These are phyloP conservation scores for Silybum marianum DNA, from an alignment of 129 eudicot genomes.

Conservation along the genomic window DNA sequence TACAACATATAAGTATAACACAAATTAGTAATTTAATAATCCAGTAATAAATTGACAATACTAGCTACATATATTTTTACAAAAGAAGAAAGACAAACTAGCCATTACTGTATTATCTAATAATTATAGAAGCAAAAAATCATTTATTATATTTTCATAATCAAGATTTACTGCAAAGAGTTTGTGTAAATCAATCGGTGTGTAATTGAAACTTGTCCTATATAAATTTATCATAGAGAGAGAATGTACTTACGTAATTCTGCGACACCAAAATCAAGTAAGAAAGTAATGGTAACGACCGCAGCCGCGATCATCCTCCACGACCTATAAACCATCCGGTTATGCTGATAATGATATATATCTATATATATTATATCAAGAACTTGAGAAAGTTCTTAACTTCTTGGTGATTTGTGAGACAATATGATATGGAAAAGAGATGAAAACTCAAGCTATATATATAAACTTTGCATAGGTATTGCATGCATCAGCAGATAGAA, in stretches of 20 bases:
- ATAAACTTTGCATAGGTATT: not conserved
- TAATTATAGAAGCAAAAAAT: too few relatives aligned
- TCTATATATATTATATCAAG: not conserved
- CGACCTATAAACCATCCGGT: not conserved
- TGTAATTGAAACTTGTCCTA: too few relatives aligned
- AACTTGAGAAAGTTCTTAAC: not conserved
- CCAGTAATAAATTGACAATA: too few relatives aligned
- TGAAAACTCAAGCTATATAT: not conserved
- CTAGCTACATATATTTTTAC: too few relatives aligned
- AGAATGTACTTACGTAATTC: constrained; percentile 7
- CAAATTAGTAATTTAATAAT: too few relatives aligned
- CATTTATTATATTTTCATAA: too few relatives aligned
- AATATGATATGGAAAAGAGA: not conserved
- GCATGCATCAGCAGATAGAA: not conserved
- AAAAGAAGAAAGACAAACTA: too few relatives aligned
- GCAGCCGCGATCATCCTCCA: constrained; percentile 8
- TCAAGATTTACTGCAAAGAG: too few relatives aligned
- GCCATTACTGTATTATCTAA: too few relatives aligned
- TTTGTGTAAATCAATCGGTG: too few relatives aligned
- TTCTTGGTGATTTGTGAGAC: not conserved
- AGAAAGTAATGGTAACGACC: not conserved
- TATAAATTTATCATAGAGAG: too few relatives aligned
- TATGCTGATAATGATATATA: constrained; percentile 1
- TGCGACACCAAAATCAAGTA: constrained; percentile 23
- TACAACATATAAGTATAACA: too few relatives aligned